A percentile compares a stretch with the other conserved stretches of the same genome.
These are phyloP conservation scores for Scedosporium aurantiacum DNA, from an alignment of 2,329 filamentous ascomycete species.

Conservation along the genomic window DNA sequence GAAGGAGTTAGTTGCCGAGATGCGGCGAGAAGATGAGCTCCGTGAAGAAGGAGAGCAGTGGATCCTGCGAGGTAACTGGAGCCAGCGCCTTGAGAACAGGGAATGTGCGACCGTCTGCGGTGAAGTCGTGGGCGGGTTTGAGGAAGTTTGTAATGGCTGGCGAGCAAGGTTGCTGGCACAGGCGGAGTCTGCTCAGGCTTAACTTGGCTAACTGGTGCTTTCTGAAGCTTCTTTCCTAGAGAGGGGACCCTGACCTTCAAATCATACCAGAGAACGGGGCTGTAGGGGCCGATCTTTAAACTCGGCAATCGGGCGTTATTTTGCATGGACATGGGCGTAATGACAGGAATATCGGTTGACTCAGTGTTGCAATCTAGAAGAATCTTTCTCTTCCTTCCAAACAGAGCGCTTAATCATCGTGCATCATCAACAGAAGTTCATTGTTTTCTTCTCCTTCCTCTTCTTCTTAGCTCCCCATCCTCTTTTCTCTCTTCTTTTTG, in stretches of 20 bases:
- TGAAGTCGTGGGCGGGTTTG: slow-evolving; percentile 85
- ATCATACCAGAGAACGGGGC: too few species aligned
- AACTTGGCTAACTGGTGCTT: slow-evolving; percentile 1
- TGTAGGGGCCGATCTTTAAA: too few species aligned
- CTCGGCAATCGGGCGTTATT: too few species aligned
- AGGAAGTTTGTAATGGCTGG: slow-evolving; percentile 80
- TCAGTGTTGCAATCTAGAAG: too few species aligned
- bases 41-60: slow-evolving; percentile 74
- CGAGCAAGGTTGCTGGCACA: slow-evolving; percentile 61
- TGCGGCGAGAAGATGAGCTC: slow-evolving; percentile 71
- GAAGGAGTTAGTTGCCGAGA: slow-evolving; percentile 75
- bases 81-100: slow-evolving; percentile 59
- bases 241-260: too few species aligned
- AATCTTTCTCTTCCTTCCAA: too few species aligned
- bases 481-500: too few species aligned
- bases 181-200: slow-evolving; percentile 37
- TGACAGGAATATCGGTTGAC: too few species aligned
- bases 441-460: background rate
- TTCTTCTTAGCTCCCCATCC: too few species aligned
- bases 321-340: too few species aligned
- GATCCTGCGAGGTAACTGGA: slow-evolving; percentile 75
- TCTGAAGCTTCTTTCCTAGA: background rate
- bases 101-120: slow-evolving; percentile 77
- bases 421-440: background rate
- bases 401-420: too few species aligned